phyloP scores from a whole-genome alignment of 768 basidiomycete species.

The Podaxis mareebaensis region DNA sequence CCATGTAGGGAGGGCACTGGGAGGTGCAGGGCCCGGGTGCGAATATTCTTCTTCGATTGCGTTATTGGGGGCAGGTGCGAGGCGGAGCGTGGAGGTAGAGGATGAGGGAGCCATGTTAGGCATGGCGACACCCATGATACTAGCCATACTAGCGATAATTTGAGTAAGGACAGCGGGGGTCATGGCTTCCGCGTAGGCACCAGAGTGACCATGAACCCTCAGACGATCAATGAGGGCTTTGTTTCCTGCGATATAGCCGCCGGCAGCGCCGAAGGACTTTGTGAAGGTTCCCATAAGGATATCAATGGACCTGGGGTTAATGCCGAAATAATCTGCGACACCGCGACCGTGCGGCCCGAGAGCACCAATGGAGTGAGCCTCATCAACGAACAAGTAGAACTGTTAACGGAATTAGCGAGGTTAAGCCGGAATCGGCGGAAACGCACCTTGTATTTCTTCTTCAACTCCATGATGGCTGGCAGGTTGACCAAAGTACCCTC shows the following conservation, averaged over 20 bases:
- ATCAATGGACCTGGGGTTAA: slow-evolving; percentile 81
- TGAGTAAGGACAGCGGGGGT: slow-evolving; percentile 90
- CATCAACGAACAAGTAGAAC: slow-evolving; percentile 97
- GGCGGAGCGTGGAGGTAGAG: slow-evolving; percentile 25
- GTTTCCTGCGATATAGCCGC: slow-evolving; percentile 90
- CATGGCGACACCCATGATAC: slow-evolving; percentile 85
- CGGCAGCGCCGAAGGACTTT: slow-evolving; percentile 90
- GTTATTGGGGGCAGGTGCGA: slow-evolving; percentile 31
- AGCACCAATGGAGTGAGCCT: slow-evolving; percentile 97
- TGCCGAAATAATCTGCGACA: slow-evolving; percentile 89
- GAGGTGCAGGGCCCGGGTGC: slow-evolving; percentile 72
- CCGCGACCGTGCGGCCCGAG: slow-evolving; percentile 94
- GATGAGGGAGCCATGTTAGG: slow-evolving; percentile 34
- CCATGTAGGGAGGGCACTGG: slow-evolving; percentile 73
- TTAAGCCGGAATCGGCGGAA: not conserved
- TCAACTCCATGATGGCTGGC: slow-evolving; percentile 80
- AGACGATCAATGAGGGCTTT: slow-evolving; percentile 81
- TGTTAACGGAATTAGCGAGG: slow-evolving; percentile 30
- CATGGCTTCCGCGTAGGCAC: slow-evolving; percentile 88
- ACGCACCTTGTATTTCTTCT: slow-evolving; percentile 91
- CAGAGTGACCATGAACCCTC: slow-evolving; percentile 78
- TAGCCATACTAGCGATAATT: slow-evolving; percentile 88
- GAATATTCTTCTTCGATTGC: slow-evolving; percentile 35
- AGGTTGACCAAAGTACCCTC: slow-evolving; percentile 93
- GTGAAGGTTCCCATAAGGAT: slow-evolving; percentile 99